Base-by-base conservation (phyloP, 208 protist species). In the Trypanosoma melophagium region DNA sequence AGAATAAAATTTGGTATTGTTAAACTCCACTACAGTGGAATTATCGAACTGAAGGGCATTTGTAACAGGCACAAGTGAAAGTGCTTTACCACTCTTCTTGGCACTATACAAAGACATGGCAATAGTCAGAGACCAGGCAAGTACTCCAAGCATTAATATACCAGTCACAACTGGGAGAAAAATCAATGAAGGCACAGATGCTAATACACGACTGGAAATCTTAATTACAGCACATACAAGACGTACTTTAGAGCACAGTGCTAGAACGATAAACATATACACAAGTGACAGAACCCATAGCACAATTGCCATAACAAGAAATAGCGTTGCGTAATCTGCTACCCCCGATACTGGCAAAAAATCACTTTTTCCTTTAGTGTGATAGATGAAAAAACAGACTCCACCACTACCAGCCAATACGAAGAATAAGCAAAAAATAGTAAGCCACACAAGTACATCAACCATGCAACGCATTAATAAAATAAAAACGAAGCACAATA, bases 181-280 rank as follows among this genome's bases (percentile, higher is more conserved):
- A 22, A 95, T 24, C 12, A 89, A 50, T 1, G 59, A 64, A 24
- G 79, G 84, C 41, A 80, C 71, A 31, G 51, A 64, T 22, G 22
- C 38, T 4, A 94, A n/a, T 12, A 83, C 90, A 44, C 56, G 54
- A 41, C 52, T 58, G 9, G 76, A 44, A 31, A 86, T 77, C 49
- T 91, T 88, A 16, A 94, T 75, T 10, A 95, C 75, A 49, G 54
- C 59, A 57, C 84, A 86, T 1, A 80, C 83, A 53, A 87, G 57
- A 31, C 55, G 56, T 42, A 95, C 86, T 59, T 80, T 57, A 24
- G 47, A 45, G 17, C 51, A 74, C 0, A 94, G 21, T 13, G 52
- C 79, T 7, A 94, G 14, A 4, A 94, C 17, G 7, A 80, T 35
- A 49, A 77, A 53, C 8, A 82, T 9, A 49, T 77, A 84, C 7